phyloP scores from a whole-genome alignment of 2,329 filamentous ascomycete genomes.

The Clonostachys rosea region DNA sequence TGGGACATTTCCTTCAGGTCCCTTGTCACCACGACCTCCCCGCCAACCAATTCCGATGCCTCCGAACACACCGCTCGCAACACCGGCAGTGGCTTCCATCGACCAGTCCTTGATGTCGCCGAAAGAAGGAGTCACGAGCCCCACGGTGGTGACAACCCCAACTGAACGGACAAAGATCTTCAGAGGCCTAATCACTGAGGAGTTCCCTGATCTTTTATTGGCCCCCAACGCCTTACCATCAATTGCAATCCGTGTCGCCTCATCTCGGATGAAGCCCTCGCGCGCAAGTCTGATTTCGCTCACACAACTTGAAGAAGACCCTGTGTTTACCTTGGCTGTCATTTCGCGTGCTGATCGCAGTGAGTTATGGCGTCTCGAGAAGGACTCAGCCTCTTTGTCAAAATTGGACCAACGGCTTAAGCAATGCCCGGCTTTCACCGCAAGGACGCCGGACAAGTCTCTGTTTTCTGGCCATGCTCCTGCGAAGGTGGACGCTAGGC shows the following conservation, averaged over 20 bases:
- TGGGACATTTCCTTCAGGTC: conserved; percentile 38
- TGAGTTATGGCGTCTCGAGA: conserved; percentile 93
- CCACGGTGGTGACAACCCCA: conserved; percentile 17
- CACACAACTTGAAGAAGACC: conserved; percentile 81
- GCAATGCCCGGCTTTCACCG: conserved; percentile 65
- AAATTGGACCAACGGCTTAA: conserved; percentile 79
- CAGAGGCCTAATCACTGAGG: conserved; percentile 75
- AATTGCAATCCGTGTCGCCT: conserved; percentile 82
- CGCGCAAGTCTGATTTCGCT: conserved; percentile 77
- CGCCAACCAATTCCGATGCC: conserved; percentile 70
- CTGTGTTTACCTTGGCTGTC: conserved; percentile 87
- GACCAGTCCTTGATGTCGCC: conserved; percentile 26
- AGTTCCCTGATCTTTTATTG: conserved; percentile 80
- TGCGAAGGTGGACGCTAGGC: conserved; percentile 84
- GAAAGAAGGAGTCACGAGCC: not conserved
- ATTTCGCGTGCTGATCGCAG: conserved; percentile 69
- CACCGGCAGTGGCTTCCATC: conserved; percentile 3
- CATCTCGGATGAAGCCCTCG: conserved; percentile 91
- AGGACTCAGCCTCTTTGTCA: conserved; percentile 77
- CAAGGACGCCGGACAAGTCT: conserved; percentile 75
- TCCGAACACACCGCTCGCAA: conserved; percentile 60
- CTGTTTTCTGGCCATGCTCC: conserved; percentile 92
- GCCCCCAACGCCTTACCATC: conserved; percentile 85
- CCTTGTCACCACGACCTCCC: conserved; percentile 68
- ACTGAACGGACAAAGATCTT: conserved; percentile 54